Evolutionary conservation across 164 flowering plant genomes (phyloP).

Genomic region (Cinnamomum chago): DNA sequence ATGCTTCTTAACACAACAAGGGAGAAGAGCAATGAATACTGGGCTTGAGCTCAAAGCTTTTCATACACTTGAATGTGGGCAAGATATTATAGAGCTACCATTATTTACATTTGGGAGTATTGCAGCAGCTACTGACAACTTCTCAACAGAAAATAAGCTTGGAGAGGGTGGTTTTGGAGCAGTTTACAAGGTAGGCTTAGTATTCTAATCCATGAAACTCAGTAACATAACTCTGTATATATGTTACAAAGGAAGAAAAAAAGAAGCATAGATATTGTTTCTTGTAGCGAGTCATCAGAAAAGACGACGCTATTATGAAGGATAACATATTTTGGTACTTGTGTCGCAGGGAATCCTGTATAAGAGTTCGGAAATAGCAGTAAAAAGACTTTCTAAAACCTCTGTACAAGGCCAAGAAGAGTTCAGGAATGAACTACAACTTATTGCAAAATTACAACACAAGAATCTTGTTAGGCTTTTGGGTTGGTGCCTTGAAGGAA

Average conservation of each 20-base stretch:
- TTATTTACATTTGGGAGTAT: background rate
- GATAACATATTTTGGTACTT: no score
- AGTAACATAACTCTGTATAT: no score
- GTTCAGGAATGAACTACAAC: constrained; percentile 1
- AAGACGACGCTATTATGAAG: background rate
- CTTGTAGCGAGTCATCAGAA: no score
- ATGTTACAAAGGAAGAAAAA: no score
- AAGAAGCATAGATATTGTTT: no score
- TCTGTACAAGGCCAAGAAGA: constrained; percentile 34
- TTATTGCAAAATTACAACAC: background rate
- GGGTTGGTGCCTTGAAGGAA: background rate
- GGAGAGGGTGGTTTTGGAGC: constrained; percentile 3
- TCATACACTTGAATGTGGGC: no score
- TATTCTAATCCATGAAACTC: no score
- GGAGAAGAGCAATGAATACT: no score
- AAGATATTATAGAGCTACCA: background rate
- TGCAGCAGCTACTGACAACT: constrained; percentile 10
- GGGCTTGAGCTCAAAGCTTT: no score
- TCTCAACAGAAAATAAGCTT: background rate
- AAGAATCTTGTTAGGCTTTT: background rate
- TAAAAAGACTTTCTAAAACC: constrained; percentile 32
- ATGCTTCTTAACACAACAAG: no score
- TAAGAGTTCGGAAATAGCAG: constrained; percentile 31
- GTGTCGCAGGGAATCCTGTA: constrained; percentile 22
- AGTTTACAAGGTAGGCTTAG: constrained; percentile 1